Base-by-base conservation (phyloP, 441 rosid genomes). In the Mallotus repandus region DNA sequence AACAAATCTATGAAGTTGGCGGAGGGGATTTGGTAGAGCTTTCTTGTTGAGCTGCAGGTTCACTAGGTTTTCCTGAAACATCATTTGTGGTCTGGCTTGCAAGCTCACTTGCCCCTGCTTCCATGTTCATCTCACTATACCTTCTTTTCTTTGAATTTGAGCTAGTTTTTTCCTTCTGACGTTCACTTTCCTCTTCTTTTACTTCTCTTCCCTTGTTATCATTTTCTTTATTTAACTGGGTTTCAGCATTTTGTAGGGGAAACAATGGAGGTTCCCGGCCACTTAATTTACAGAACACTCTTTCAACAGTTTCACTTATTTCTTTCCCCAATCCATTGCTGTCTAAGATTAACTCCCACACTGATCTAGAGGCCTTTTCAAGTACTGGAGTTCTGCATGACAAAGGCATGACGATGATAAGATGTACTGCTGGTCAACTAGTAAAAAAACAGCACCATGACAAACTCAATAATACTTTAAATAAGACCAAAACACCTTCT, bases 261-360 rank as follows among this genome's bases (percentile, higher is more conserved):
- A 84, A 89, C 53, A 89, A 75, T 11, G 97, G 97, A 32, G 91
- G 87, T 66, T 94, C 99, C 60, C 56, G 83, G 53, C 96, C 96
- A 68, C 97, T 94, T 67, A 91, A 79, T 79, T 86, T 87, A 73
- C 88, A 91, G 65, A 84, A 94, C 7, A 88, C 95, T 63, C 78
- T 87, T 79, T 91, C 96, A 25, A 89, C 80, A 4, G 79, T 80
- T 72, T 83, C 85, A 35, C 86, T 89, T 77, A 91, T 91, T 77
- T 95, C 97, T 80, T 95, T 90, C 64, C 98, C 99, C 46, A 90
- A 73, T 16, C 97, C 98, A 49, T 85, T 77, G 38, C 72, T 77
- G 78, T 92, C 97, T 72, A 95, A 84, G 74, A 95, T 95, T 83
- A 95, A 72, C 61, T 95, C 99, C 98, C 99, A 95, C 71, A 93